Percentiles rank a stretch among this genome's conserved stretches.
Evolutionary conservation across 495 filamentous ascomycete species (phyloP).

Genomic region (Lentithecium fluviatile): DNA sequence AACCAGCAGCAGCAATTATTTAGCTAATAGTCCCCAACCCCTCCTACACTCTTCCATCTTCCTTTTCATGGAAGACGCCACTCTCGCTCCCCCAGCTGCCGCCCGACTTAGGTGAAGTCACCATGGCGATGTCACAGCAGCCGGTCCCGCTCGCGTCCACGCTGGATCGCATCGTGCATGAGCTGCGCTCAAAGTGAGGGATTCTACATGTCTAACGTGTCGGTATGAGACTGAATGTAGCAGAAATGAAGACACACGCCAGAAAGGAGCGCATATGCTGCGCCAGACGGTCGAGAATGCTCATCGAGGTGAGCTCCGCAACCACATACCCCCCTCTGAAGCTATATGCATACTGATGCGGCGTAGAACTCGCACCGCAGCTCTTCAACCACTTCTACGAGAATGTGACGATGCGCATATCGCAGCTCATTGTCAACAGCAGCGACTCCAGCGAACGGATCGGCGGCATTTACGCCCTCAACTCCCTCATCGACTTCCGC

Average conservation of each 20-base stretch:
- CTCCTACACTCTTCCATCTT: neutral
- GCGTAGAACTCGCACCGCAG: constrained; percentile 69
- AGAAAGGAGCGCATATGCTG: constrained; percentile 34
- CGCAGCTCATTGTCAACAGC: constrained; percentile 70
- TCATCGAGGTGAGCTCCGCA: constrained; percentile 36
- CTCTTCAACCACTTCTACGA: constrained; percentile 79
- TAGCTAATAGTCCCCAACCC: neutral
- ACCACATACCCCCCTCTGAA: neutral
- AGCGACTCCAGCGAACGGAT: constrained; percentile 83
- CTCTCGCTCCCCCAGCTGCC: constrained; percentile 9
- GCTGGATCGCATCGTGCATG: constrained; percentile 38
- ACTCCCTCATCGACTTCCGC: constrained; percentile 90
- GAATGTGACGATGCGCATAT: constrained; percentile 71
- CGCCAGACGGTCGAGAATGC: constrained; percentile 35
- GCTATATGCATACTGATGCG: constrained; percentile 18
- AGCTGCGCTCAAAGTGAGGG: constrained; percentile 42
- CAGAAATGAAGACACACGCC: constrained; percentile 39
- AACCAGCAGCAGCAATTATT: constrained; percentile 10
- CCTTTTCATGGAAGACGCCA: constrained; percentile 26
- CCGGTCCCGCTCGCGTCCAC: constrained; percentile 7
- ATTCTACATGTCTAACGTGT: neutral
- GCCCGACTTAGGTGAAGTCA: constrained; percentile 31
- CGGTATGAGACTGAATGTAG: constrained; percentile 2
- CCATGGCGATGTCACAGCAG: constrained; percentile 30
- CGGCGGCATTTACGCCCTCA: constrained; percentile 87